Base-by-base conservation (phyloP, 805 yeast species). In the Candida koratica region DNA sequence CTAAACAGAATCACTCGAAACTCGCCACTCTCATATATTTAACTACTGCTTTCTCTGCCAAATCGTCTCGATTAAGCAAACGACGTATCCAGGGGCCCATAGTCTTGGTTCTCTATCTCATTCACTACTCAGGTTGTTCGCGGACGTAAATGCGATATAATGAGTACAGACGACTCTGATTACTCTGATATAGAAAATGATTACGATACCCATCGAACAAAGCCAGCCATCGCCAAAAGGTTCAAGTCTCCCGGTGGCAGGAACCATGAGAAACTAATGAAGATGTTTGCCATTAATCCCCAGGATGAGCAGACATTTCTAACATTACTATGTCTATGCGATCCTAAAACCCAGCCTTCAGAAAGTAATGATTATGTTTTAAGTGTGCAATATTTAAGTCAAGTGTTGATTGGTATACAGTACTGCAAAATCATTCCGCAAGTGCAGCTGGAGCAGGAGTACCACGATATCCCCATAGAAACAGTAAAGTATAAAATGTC, bases 271-370 rank as follows among this genome's bases (percentile, higher is more conserved):
- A 25, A 41, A 14, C 32, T 53, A 6, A 41, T 38, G 5, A 41
- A 39, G 7, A 9, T 42, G 13, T 40, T 55, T 7, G 38, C 44
- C 6, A 27, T 55, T 4, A 41, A 45, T 9, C 39, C 41, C n/a
- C 36, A 39, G 4, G 52, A 52, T 25, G 33, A 34, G 13, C 32
- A 23, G 17, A 43, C 49, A 9, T 56, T 52, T 38, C 28, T 34
- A n/a, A 47, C 49, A 1, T 42, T 46, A 5, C 43, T 48, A 12
- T 49, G 58, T n/a, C 39, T 56, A 5, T 54, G 70, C 37, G 89
- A 83, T 52, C 86, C 88, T 2, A 63, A 71, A 46, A 79, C 88
- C 1, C 86, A 81, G 46, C 88, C 93, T 0, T 23, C 36, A 17
- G 40, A 37, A 18, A 32, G 36, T 23, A 19, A 34, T 6, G 20